phyloP scores from a whole-genome alignment of 129 eudicot species.

The Gnaphalium uliginosum region DNA sequence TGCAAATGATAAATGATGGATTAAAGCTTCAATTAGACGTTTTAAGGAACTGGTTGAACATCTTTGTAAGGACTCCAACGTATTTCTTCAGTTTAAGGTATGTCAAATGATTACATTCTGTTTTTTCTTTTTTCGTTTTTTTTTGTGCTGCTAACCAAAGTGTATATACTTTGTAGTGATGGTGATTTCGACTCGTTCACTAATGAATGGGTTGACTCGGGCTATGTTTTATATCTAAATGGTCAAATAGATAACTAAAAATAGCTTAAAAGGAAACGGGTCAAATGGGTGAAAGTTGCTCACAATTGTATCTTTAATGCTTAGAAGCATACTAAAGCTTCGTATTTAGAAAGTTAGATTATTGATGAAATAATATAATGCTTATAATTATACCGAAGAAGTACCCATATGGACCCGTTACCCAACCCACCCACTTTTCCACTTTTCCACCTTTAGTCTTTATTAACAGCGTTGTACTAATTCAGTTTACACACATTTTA shows the following conservation, averaged over 20 bases:
- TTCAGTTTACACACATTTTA: conserved; percentile 18
- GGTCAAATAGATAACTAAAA: neutral
- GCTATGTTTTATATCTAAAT: neutral
- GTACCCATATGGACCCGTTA: neutral
- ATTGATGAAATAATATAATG: neutral
- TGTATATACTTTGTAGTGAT: neutral
- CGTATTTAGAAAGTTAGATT: neutral
- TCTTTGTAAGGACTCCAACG: conserved; percentile 59
- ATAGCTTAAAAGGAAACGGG: neutral
- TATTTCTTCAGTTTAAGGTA: conserved; percentile 69
- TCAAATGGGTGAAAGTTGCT: neutral
- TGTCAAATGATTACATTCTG: conserved; percentile 12
- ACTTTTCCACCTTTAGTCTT: neutral
- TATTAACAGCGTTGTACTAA: conserved; percentile 3
- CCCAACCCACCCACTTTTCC: neutral
- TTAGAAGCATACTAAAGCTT: neutral
- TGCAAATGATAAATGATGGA: conserved; percentile 34
- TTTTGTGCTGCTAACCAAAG: conserved; percentile 11
- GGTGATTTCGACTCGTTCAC: neutral
- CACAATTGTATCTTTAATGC: neutral
- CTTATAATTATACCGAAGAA: conserved; percentile 1
- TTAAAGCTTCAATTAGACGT: conserved; percentile 40
- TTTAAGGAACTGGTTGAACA: conserved; percentile 47
- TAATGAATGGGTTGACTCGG: neutral
- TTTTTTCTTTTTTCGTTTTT: conserved; percentile 12